Conservation (phyloP, 2,329 filamentous ascomycete species). For the Orbilia javanica region DNA sequence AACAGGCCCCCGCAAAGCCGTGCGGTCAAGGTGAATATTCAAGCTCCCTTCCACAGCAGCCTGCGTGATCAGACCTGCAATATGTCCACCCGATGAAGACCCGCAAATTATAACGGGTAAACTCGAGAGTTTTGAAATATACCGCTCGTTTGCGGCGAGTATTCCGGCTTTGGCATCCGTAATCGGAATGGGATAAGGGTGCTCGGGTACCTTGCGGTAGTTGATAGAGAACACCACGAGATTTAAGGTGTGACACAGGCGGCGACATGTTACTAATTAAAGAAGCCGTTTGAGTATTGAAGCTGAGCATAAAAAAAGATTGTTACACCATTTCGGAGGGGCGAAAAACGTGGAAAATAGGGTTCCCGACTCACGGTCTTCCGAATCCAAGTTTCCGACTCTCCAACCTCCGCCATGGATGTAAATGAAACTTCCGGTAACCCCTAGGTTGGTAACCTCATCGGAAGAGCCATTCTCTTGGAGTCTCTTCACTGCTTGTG, state of each 20-base stretch:
- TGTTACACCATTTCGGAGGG: constrained; percentile 5
- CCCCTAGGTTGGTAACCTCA: constrained; percentile 37
- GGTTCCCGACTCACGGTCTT: constrained; percentile 54
- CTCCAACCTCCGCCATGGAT: constrained; percentile 57
- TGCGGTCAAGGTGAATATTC: constrained; percentile 40
- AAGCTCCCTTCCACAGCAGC: constrained; percentile 40
- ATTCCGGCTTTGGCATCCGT: constrained; percentile 51
- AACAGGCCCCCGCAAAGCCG: constrained; percentile 45
- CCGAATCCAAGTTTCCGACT: constrained; percentile 52
- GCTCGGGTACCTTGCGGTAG: constrained; percentile 58
- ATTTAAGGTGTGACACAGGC: constrained; percentile 52
- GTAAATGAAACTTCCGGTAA: constrained; percentile 55
- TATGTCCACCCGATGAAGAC: constrained; percentile 56
- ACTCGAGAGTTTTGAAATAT: constrained; percentile 45
- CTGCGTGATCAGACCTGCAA: constrained; percentile 44
- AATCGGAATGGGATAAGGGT: constrained; percentile 55
- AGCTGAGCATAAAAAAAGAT: constrained; percentile 3
- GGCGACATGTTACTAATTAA: constrained; percentile 53
- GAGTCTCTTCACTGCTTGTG: constrained; percentile 48
- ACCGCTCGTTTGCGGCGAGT: constrained; percentile 37
- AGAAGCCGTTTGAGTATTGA: constrained; percentile 1
- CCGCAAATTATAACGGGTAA: constrained; percentile 50
- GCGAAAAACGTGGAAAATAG: constrained; percentile 36
- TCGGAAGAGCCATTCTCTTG: constrained; percentile 54
- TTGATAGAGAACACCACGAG: constrained; percentile 58